Percentiles rank a stretch among this genome's conserved stretches.
Conservation (phyloP, 345 rosid species). For the Psidium guajava region DNA sequence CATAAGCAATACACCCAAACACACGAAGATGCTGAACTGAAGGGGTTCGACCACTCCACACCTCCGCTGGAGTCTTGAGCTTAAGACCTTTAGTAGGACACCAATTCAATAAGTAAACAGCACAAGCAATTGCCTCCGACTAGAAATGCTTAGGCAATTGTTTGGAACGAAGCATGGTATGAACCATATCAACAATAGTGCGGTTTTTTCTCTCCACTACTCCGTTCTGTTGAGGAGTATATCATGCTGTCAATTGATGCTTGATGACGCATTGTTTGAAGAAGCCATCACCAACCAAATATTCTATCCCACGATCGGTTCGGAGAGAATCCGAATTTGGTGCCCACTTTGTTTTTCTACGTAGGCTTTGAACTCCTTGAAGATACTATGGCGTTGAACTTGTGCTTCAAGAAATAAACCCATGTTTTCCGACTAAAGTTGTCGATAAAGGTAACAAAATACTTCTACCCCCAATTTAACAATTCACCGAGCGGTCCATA, state of each 20-base stretch:
- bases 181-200: neutral
- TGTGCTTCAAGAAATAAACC: neutral
- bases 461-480: neutral
- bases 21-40: neutral
- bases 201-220: neutral
- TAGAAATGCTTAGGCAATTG: neutral
- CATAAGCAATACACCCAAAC: neutral
- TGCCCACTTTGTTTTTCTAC: neutral
- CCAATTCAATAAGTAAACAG: neutral
- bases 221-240: constrained; percentile 3
- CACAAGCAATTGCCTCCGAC: neutral
- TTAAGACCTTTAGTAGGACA: neutral
- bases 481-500: neutral
- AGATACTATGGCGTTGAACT: neutral
- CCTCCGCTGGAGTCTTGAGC: neutral
- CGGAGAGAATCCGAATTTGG: neutral
- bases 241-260: neutral
- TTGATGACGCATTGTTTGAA: neutral
- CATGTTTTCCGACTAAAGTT: neutral
- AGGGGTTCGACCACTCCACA: neutral
- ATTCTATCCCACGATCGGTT: neutral
- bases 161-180: neutral
- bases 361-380: neutral
- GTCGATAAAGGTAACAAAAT: neutral
- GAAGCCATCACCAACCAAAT: neutral